These are phyloP conservation scores for Scedosporium boydii DNA, from an alignment of 2,329 filamentous ascomycete species.

Conservation along the genomic window DNA sequence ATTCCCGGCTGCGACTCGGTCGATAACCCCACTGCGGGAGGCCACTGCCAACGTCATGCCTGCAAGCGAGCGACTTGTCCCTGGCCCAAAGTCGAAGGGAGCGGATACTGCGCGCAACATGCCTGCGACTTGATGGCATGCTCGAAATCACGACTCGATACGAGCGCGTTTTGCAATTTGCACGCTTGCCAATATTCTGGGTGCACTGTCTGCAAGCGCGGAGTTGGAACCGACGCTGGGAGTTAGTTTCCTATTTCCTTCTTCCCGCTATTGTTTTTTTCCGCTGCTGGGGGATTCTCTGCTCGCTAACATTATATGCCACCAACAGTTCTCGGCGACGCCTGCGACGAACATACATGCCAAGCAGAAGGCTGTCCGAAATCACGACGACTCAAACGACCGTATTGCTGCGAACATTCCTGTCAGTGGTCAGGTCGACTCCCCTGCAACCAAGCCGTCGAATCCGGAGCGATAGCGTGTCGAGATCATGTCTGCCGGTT, in stretches of 20 bases:
- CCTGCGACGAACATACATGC: constrained; percentile 6
- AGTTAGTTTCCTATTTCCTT: background rate
- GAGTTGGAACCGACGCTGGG: background rate
- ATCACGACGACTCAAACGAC: background rate
- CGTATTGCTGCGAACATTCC: constrained; percentile 4
- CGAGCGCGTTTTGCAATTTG: constrained; percentile 3
- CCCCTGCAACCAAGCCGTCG: constrained; percentile 6
- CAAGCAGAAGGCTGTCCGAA: constrained; percentile 2
- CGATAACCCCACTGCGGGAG: background rate
- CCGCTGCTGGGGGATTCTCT: background rate
- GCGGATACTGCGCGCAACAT: constrained; percentile 3
- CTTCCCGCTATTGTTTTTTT: background rate
- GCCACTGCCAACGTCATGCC: background rate
- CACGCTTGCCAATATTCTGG: constrained; percentile 6
- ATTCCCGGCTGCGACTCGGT: background rate
- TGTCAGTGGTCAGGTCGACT: constrained; percentile 5
- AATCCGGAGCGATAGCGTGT: constrained; percentile 1
- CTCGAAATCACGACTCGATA: constrained; percentile 5
- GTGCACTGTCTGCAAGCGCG: background rate
- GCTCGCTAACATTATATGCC: background rate
- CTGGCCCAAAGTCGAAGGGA: background rate
- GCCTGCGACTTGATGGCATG: constrained; percentile 4
- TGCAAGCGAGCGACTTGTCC: constrained; percentile 2
- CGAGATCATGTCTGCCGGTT: constrained; percentile 6
- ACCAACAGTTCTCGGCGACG: background rate